These are phyloP conservation scores for Salvia sclarea DNA, from an alignment of 305 asterid genomes.

Conservation along the genomic window DNA sequence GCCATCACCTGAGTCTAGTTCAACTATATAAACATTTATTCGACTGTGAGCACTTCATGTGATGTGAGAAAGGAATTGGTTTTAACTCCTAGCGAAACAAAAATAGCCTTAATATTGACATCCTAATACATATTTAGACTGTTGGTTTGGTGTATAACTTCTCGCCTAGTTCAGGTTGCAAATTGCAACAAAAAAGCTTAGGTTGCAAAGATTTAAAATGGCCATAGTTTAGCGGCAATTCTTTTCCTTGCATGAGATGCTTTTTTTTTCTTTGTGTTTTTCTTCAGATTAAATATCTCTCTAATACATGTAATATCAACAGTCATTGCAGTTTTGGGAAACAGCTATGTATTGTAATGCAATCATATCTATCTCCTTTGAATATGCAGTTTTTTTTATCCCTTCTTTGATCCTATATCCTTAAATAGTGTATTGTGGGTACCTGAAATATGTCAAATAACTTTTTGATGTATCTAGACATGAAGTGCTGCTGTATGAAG, in stretches of 20 bases:
- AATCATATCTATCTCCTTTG: not conserved
- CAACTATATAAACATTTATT: not conserved
- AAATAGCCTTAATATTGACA: not conserved
- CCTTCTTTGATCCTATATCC: not conserved
- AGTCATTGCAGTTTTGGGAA: not conserved
- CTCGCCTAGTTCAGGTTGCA: not conserved
- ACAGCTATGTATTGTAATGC: not conserved
- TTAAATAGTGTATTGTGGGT: not conserved
- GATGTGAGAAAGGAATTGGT: not conserved
- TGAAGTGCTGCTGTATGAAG: constrained; percentile 75
- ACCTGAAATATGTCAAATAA: constrained; percentile 1
- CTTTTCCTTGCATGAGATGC: not conserved
- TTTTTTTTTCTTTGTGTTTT: too few relatives aligned
- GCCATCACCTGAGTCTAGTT: not conserved
- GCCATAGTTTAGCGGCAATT: not conserved
- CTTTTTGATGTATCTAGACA: constrained; percentile 49
- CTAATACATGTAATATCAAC: not conserved
- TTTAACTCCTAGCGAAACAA: not conserved
- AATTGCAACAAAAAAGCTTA: not conserved
- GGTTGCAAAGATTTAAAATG: not conserved
- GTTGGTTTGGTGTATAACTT: not conserved
- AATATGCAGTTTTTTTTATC: constrained; percentile 14
- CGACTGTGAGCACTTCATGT: not conserved
- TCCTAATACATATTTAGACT: not conserved
- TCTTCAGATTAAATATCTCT: not conserved